Percentiles rank a stretch among this genome's conserved stretches.
Conservation (phyloP, 495 filamentous ascomycete species). For the Eremomyces bilateralis region DNA sequence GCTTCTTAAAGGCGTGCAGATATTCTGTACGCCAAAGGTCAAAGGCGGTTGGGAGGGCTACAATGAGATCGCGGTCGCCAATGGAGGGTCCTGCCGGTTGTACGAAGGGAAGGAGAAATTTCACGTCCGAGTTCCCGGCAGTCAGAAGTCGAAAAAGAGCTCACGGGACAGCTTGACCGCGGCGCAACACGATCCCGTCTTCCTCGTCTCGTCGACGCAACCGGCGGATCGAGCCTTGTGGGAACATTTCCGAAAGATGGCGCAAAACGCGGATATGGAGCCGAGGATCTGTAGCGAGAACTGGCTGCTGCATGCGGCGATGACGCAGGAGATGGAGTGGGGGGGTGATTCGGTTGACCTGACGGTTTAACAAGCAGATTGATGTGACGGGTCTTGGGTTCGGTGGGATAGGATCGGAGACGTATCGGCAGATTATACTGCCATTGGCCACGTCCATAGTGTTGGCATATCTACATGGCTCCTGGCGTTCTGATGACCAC, state of each 20-base stretch:
- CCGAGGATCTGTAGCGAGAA: conserved; percentile 60
- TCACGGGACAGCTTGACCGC: conserved; percentile 25
- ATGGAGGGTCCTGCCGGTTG: conserved; percentile 63
- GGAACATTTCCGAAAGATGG: conserved; percentile 60
- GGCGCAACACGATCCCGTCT: conserved; percentile 27
- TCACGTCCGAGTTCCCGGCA: conserved; percentile 3
- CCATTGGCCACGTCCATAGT: too few species aligned
- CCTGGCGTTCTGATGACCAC: too few species aligned
- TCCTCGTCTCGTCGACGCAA: conserved; percentile 10
- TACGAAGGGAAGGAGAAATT: conserved; percentile 35
- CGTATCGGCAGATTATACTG: too few species aligned
- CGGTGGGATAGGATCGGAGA: too few species aligned
- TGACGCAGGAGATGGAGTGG: conserved; percentile 56
- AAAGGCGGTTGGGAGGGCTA: conserved; percentile 66
- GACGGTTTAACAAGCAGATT: conserved; percentile 12
- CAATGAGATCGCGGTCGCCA: conserved; percentile 61
- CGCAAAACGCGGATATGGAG: conserved; percentile 42
- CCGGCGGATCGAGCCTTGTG: conserved; percentile 52
- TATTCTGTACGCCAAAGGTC: conserved; percentile 64
- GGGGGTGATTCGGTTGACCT: conserved; percentile 36
- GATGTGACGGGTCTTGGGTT: background rate
- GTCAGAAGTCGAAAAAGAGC: conserved; percentile 25
- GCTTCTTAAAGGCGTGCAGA: conserved; percentile 45
- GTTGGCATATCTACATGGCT: too few species aligned
- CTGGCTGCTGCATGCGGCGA: conserved; percentile 75